Evolutionary conservation across 179 eudicot genomes (phyloP).

Genomic region (Monotropa hypopitys): DNA sequence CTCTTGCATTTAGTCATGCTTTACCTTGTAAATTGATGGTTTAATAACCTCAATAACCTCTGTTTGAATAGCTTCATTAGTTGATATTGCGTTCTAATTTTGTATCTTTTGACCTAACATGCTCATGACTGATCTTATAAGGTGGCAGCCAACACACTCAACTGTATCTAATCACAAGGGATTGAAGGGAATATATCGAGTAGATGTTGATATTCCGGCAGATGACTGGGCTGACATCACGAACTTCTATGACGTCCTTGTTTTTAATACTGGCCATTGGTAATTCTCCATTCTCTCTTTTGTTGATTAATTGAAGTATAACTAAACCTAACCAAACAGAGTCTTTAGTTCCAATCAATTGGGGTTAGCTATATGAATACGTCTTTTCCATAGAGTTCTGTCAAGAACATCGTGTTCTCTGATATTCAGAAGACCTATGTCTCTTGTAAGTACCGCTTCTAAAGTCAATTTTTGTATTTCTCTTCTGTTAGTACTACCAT

Average conservation of each 20-base stretch:
- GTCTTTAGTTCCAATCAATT: too few species aligned
- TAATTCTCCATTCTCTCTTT: conserved; percentile 10
- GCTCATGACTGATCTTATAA: conserved; percentile 31
- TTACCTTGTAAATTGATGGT: neutral
- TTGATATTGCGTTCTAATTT: neutral
- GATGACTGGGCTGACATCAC: conserved; percentile 59
- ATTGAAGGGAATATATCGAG: conserved; percentile 56
- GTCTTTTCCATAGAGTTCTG: too few species aligned
- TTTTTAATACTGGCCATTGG: conserved; percentile 94
- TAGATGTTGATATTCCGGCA: conserved; percentile 84
- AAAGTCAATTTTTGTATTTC: too few species aligned
- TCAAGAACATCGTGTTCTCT: too few species aligned
- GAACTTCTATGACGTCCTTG: conserved; percentile 64
- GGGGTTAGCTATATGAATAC: too few species aligned
- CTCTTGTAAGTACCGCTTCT: too few species aligned
- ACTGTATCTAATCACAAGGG: conserved; percentile 24
- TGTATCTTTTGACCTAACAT: conserved; percentile 11
- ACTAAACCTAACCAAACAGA: too few species aligned
- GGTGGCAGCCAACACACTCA: conserved; percentile 68
- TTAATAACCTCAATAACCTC: neutral
- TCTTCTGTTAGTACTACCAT: too few species aligned
- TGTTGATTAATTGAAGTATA: neutral
- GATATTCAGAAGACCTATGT: too few species aligned
- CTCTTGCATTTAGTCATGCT: neutral
- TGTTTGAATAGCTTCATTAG: neutral